A percentile compares a stretch with the other conserved stretches of the same genome.
phyloP scores from a whole-genome alignment of 805 yeast species.

The Kuraishia hungarica region DNA sequence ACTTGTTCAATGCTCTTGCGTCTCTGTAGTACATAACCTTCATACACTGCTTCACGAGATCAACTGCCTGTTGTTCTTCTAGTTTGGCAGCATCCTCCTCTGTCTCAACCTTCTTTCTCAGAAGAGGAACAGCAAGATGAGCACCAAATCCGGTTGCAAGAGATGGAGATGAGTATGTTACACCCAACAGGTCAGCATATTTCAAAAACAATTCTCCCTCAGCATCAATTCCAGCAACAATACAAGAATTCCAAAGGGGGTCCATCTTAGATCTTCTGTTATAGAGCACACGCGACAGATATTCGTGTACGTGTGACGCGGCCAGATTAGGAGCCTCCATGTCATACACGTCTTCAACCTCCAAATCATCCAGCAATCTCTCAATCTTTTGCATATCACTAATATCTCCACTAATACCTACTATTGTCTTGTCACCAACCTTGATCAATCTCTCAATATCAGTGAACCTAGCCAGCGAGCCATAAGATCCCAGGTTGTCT shows the following conservation, averaged over 20 bases:
- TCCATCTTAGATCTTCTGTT: conserved; percentile 86
- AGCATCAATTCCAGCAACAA: conserved; percentile 84
- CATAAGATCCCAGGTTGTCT: conserved; percentile 88
- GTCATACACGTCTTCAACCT: conserved; percentile 73
- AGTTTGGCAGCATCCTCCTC: conserved; percentile 70
- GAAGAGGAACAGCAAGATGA: conserved; percentile 85
- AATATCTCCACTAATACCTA: conserved; percentile 91
- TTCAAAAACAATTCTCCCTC: conserved; percentile 60
- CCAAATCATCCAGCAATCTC: conserved; percentile 68
- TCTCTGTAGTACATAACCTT: conserved; percentile 93
- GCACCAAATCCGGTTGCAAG: conserved; percentile 97
- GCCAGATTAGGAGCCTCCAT: conserved; percentile 52
- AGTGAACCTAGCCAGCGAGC: conserved; percentile 81
- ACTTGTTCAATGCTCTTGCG: conserved; percentile 86
- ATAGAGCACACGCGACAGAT: conserved; percentile 77
- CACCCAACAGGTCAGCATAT: conserved; percentile 89
- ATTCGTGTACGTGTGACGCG: conserved; percentile 87
- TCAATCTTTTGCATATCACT: conserved; percentile 86
- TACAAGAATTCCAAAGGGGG: conserved; percentile 91
- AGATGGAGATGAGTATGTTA: conserved; percentile 78
- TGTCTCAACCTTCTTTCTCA: conserved; percentile 73
- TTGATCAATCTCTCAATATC: conserved; percentile 77
- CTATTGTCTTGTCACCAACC: conserved; percentile 81
- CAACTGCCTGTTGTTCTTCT: conserved; percentile 66
- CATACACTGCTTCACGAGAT: conserved; percentile 79